Evolutionary conservation across 352 stramenopile species (phyloP).

Genomic region (Halophytophthora polymorphica): DNA sequence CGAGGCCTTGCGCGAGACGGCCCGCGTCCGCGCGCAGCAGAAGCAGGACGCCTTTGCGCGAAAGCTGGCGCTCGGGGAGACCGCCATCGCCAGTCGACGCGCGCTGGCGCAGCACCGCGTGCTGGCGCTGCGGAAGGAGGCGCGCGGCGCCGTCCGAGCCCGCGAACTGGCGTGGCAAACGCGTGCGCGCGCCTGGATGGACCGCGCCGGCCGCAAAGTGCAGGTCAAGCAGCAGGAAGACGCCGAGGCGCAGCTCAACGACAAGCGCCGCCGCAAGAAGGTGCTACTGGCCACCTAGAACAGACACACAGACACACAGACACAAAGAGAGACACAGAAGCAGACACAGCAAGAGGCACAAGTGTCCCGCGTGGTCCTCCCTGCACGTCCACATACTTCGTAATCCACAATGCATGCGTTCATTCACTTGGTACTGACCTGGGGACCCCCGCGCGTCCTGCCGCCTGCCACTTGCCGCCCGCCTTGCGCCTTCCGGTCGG

Average conservation of each 20-base stretch:
- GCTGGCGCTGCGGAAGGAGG: constrained; percentile 73
- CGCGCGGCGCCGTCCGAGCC: constrained; percentile 57
- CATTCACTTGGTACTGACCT: constrained; percentile 14
- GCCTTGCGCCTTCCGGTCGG: no score
- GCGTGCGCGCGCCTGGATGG: constrained; percentile 77
- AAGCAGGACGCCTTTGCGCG: constrained; percentile 77
- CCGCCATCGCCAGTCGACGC: constrained; percentile 66
- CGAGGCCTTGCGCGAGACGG: constrained; percentile 37
- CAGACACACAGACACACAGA: constrained; percentile 1
- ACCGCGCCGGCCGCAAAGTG: constrained; percentile 86
- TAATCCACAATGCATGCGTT: constrained; percentile 9
- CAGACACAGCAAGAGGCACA: background rate
- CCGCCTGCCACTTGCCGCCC: constrained; percentile 2
- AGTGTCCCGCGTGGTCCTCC: background rate
- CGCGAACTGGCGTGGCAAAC: constrained; percentile 85
- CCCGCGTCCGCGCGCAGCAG: constrained; percentile 43
- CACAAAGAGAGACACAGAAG: no score
- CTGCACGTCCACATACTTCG: constrained; percentile 12
- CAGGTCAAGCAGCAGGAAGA: constrained; percentile 90
- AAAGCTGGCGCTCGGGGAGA: constrained; percentile 69
- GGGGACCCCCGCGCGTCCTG: background rate
- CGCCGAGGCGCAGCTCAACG: constrained; percentile 62
- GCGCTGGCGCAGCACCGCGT: constrained; percentile 73
- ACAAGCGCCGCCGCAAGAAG: constrained; percentile 71
- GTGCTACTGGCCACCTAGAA: constrained; percentile 45